phyloP scores from a whole-genome alignment of 768 basidiomycete genomes.

The Amyloporia xantha region DNA sequence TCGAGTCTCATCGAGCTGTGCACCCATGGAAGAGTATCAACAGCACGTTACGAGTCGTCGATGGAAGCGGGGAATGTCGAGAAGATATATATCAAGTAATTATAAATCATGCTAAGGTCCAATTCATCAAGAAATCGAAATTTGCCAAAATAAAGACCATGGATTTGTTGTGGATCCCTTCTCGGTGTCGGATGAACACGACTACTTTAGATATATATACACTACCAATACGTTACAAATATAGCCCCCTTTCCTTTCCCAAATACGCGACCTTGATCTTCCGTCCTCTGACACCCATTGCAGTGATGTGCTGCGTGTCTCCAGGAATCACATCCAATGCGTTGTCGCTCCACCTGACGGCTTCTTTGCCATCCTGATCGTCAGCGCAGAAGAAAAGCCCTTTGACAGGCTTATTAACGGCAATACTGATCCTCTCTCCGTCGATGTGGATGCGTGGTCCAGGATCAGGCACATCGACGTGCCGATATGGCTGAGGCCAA shows the following conservation, averaged over 20 bases:
- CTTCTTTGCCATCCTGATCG: slow-evolving; percentile 37
- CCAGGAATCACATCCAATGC: slow-evolving; percentile 82
- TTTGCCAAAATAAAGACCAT: no score
- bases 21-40: no score
- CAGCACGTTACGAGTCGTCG: no score
- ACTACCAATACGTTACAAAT: neutral
- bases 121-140: no score
- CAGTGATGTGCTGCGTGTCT: slow-evolving; percentile 63
- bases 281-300: slow-evolving; percentile 50
- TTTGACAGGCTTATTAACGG: slow-evolving; percentile 66
- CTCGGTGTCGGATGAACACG: no score
- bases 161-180: no score
- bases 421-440: slow-evolving; percentile 48
- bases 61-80: no score
- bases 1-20: no score
- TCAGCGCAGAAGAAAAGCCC: slow-evolving; percentile 73
- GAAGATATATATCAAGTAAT: no score
- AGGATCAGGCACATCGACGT: slow-evolving; percentile 26
- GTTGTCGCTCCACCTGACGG: slow-evolving; percentile 71
- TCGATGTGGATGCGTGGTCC: slow-evolving; percentile 21
- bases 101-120: no score
- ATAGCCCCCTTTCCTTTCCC: slow-evolving; percentile 5
- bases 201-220: no score
- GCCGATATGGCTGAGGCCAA: slow-evolving; percentile 41
- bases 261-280: slow-evolving; percentile 3